phyloP scores from a whole-genome alignment of 441 rosid species.

The Erodium texanum region DNA sequence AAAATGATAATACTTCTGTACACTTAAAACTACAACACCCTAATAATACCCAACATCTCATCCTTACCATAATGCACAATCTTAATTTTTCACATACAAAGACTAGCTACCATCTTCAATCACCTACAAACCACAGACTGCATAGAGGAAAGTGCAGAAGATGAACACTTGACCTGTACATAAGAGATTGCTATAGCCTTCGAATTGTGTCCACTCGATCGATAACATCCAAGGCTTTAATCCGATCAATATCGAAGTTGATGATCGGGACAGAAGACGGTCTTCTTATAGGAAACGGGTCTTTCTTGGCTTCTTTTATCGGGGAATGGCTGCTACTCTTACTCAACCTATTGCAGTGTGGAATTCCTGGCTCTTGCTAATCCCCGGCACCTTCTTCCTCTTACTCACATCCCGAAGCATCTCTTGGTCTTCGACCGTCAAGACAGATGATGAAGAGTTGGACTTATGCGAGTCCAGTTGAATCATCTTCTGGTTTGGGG shows the following conservation, averaged over 20 bases:
- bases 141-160: too few species aligned
- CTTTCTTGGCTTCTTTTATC: conserved; percentile 28
- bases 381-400: conserved; percentile 26
- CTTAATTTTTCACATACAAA: background rate
- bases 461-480: conserved; percentile 3
- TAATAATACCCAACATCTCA: too few species aligned
- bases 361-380: conserved; percentile 54
- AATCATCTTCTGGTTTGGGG: conserved; percentile 15
- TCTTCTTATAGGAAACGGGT: conserved; percentile 25
- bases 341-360: conserved; percentile 43
- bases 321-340: conserved; percentile 39
- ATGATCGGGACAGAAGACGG: conserved; percentile 33
- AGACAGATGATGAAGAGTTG: conserved; percentile 15
- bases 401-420: conserved; percentile 29
- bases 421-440: conserved; percentile 37
- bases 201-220: conserved; percentile 35
- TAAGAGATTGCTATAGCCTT: background rate
- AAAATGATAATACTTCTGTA: background rate
- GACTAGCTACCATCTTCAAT: background rate
- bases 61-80: background rate
- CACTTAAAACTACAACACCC: background rate
- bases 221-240: conserved; percentile 48
- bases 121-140: background rate
- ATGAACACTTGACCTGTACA: background rate
- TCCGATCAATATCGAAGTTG: conserved; percentile 35